These are phyloP conservation scores for Pisolithus microcarpus DNA, from an alignment of 768 basidiomycete genomes.

Conservation along the genomic window DNA sequence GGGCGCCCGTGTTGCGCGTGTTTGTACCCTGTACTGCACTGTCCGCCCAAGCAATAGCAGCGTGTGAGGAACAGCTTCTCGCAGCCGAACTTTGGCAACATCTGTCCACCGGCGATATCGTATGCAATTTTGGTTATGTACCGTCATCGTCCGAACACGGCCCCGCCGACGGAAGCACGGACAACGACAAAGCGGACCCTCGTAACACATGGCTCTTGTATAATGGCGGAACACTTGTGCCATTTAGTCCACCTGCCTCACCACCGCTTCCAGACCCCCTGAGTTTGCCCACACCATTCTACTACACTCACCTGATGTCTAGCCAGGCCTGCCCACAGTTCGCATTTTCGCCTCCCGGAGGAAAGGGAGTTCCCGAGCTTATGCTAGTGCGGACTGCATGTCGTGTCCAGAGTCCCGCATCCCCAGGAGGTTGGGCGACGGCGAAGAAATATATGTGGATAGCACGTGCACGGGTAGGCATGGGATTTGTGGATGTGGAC, in stretches of 20 bases:
- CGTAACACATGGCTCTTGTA: constrained; percentile 66
- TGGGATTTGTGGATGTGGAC: constrained; percentile 28
- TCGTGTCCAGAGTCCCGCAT: constrained; percentile 52
- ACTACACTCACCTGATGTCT: constrained; percentile 62
- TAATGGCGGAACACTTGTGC: constrained; percentile 54
- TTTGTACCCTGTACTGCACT: constrained; percentile 65
- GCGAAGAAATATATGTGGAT: constrained; percentile 65
- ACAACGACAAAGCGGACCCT: constrained; percentile 11
- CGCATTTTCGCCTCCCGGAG: constrained; percentile 21
- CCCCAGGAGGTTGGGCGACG: constrained; percentile 50
- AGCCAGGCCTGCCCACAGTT: constrained; percentile 21
- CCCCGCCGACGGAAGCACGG: constrained; percentile 14
- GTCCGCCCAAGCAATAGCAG: constrained; percentile 36
- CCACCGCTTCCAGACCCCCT: constrained; percentile 51
- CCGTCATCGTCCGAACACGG: constrained; percentile 35
- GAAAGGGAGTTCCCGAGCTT: constrained; percentile 38
- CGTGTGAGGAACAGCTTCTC: constrained; percentile 66
- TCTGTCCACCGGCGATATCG: constrained; percentile 69
- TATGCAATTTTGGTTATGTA: constrained; percentile 77
- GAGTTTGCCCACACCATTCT: constrained; percentile 66
- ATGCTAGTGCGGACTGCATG: constrained; percentile 32
- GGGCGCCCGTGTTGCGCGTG: constrained; percentile 67
- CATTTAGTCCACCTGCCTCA: constrained; percentile 48
- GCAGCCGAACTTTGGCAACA: constrained; percentile 63
- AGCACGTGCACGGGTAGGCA: constrained; percentile 39